phyloP scores from a whole-genome alignment of 1,284 basidiomycete species.

The Papiliotrema terrestris region DNA sequence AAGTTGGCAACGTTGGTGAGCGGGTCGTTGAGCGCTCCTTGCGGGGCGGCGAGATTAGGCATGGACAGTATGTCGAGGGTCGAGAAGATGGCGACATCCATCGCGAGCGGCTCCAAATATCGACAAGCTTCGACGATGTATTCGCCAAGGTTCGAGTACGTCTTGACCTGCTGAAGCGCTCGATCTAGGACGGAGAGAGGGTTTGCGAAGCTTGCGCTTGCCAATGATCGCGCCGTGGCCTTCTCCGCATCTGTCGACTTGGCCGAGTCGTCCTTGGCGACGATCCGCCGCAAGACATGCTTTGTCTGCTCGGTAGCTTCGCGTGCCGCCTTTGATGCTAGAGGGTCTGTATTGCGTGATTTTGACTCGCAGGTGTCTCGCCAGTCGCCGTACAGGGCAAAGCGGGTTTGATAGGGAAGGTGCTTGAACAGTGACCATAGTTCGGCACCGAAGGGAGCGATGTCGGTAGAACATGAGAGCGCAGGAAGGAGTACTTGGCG shows the following conservation, averaged over 20 bases:
- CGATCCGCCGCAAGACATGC: slow-evolving; percentile 48
- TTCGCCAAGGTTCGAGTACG: slow-evolving; percentile 89
- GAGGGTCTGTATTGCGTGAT: too few species aligned
- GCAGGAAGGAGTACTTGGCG: slow-evolving; percentile 82
- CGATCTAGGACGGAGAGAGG: slow-evolving; percentile 88
- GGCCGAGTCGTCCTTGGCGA: slow-evolving; percentile 11
- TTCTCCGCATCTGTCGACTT: slow-evolving; percentile 24
- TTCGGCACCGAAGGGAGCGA: slow-evolving; percentile 80
- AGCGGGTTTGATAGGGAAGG: slow-evolving; percentile 75
- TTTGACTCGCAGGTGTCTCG: slow-evolving; percentile 52
- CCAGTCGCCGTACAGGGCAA: slow-evolving; percentile 95
- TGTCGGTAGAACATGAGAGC: slow-evolving; percentile 76
- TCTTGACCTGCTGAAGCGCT: slow-evolving; percentile 90
- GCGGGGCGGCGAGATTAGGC: slow-evolving; percentile 82
- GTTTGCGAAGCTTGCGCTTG: slow-evolving; percentile 90
- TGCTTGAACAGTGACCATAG: slow-evolving; percentile 79
- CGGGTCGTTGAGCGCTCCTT: slow-evolving; percentile 64
- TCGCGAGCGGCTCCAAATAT: slow-evolving; percentile 86
- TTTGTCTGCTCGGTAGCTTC: slow-evolving; percentile 51
- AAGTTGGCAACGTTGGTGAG: slow-evolving; percentile 52
- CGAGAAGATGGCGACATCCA: slow-evolving; percentile 86
- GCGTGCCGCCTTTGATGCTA: slow-evolving; percentile 18
- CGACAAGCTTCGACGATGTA: slow-evolving; percentile 88
- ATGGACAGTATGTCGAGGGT: slow-evolving; percentile 86
- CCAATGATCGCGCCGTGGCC: slow-evolving; percentile 70